Evolutionary conservation across 441 rosid species (phyloP).

Genomic region (Arabidopsis hybrid): DNA sequence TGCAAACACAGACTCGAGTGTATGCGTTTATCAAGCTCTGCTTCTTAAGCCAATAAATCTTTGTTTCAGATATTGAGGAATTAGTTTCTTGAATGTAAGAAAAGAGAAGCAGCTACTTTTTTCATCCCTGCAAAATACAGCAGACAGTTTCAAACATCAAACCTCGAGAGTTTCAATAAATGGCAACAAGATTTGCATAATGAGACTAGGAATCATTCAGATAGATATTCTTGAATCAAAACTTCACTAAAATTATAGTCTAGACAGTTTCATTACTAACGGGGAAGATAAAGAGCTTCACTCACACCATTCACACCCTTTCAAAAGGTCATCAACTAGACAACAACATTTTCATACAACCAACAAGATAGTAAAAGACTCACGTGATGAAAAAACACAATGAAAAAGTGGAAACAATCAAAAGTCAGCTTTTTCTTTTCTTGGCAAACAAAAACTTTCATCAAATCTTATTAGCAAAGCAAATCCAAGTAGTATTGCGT

Average conservation of each 20-base stretch:
- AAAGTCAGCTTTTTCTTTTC: not conserved
- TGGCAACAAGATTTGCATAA: not conserved
- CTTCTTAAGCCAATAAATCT: constrained; percentile 28
- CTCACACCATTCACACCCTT: constrained; percentile 16
- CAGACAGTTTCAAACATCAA: not conserved
- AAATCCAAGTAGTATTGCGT: constrained; percentile 6
- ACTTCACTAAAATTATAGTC: not conserved
- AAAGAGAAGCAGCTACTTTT: constrained; percentile 37
- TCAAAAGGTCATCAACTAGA: constrained; percentile 15
- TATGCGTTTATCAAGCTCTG: not conserved
- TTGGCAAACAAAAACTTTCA: not conserved
- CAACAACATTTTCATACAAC: constrained; percentile 21
- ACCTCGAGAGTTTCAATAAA: constrained; percentile 17
- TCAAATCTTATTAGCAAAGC: constrained; percentile 15
- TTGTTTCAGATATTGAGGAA: not conserved
- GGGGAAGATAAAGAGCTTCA: not conserved
- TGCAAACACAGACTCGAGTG: not conserved
- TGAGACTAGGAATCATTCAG: constrained; percentile 4
- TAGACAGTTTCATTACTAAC: constrained; percentile 10
- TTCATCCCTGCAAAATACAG: constrained; percentile 23
- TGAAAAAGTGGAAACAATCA: not conserved
- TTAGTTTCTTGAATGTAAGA: constrained; percentile 25
- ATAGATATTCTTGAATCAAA: constrained; percentile 6
- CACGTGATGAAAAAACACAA: constrained; percentile 16
- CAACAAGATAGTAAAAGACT: constrained; percentile 13